These are phyloP conservation scores for Aspergillus leporis DNA, from an alignment of 495 filamentous ascomycete genomes.

Conservation along the genomic window DNA sequence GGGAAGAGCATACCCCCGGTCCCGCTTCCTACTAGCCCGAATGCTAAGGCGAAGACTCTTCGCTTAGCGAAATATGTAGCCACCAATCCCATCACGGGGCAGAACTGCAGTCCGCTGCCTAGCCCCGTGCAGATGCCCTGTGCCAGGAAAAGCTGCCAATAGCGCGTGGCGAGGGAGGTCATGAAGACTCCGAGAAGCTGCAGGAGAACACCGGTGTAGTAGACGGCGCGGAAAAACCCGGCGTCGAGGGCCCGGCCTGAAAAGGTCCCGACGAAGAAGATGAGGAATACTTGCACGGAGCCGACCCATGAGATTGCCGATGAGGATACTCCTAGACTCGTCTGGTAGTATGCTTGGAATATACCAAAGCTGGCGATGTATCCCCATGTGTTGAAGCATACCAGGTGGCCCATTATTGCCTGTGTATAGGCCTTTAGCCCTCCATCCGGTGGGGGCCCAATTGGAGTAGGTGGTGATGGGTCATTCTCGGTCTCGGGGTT, in stretches of 20 bases:
- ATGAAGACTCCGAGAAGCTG: slow-evolving; percentile 73
- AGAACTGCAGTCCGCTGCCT: slow-evolving; percentile 61
- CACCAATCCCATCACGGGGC: slow-evolving; percentile 58
- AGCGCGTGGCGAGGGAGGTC: slow-evolving; percentile 51
- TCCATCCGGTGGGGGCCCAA: neutral
- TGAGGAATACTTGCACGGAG: slow-evolving; percentile 52
- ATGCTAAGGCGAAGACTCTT: slow-evolving; percentile 65
- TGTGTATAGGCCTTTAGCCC: neutral
- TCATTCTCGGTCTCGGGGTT: neutral
- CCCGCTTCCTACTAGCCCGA: slow-evolving; percentile 66
- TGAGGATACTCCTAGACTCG: slow-evolving; percentile 51
- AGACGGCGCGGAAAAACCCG: slow-evolving; percentile 64
- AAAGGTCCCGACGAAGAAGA: slow-evolving; percentile 48
- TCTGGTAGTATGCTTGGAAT: slow-evolving; percentile 56
- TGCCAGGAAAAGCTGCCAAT: slow-evolving; percentile 51
- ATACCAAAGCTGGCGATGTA: slow-evolving; percentile 7
- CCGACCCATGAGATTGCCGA: slow-evolving; percentile 62
- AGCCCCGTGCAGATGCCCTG: slow-evolving; percentile 43
- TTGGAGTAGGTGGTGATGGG: neutral
- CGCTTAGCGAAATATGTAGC: slow-evolving; percentile 68
- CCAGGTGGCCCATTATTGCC: neutral
- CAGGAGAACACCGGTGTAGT: slow-evolving; percentile 57
- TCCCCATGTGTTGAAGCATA: slow-evolving; percentile 3
- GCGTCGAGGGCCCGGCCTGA: slow-evolving; percentile 70
- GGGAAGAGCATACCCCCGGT: slow-evolving; percentile 53